These are phyloP conservation scores for Fusarium decemcellulare DNA, from an alignment of 2,329 filamentous ascomycete genomes.

Conservation along the genomic window DNA sequence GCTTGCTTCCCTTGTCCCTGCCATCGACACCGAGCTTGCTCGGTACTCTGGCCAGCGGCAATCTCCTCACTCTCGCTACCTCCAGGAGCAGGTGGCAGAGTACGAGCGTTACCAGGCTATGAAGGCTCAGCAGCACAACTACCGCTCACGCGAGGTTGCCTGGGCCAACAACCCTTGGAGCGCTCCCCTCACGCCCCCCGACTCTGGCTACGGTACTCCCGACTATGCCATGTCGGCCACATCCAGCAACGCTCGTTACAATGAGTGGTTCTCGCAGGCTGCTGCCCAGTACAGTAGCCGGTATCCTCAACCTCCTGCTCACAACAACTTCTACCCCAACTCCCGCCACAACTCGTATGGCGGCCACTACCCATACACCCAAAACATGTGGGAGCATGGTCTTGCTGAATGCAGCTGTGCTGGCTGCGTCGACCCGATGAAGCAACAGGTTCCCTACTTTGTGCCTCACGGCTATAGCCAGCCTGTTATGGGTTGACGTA, in stretches of 20 bases:
- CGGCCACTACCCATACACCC: conserved; percentile 61
- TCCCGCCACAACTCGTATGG: conserved; percentile 59
- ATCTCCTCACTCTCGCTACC: conserved; percentile 61
- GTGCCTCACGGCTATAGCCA: conserved; percentile 65
- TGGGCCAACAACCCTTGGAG: conserved; percentile 63
- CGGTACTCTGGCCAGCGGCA: conserved; percentile 55
- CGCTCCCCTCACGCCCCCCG: conserved; percentile 70
- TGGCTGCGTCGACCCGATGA: conserved; percentile 61
- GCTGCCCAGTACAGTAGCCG: conserved; percentile 60
- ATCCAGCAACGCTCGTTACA: conserved; percentile 68
- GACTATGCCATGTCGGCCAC: conserved; percentile 70
- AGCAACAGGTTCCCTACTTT: conserved; percentile 65
- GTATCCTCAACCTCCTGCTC: conserved; percentile 59
- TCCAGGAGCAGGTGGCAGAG: conserved; percentile 69
- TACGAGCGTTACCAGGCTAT: conserved; percentile 64
- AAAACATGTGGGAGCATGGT: conserved; percentile 66
- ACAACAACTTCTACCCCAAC: conserved; percentile 57
- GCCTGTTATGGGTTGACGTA: conserved; percentile 66
- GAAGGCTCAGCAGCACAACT: conserved; percentile 59
- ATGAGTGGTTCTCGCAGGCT: conserved; percentile 69
- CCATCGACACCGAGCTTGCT: conserved; percentile 60
- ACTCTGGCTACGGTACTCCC: conserved; percentile 73
- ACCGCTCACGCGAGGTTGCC: conserved; percentile 60
- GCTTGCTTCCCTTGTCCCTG: conserved; percentile 62
- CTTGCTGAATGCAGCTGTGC: conserved; percentile 65